Evolutionary conservation across 1,284 basidiomycete genomes (phyloP), one percentile per base, ranked within the genome.

Genomic region (Ustilago nuda): DNA sequence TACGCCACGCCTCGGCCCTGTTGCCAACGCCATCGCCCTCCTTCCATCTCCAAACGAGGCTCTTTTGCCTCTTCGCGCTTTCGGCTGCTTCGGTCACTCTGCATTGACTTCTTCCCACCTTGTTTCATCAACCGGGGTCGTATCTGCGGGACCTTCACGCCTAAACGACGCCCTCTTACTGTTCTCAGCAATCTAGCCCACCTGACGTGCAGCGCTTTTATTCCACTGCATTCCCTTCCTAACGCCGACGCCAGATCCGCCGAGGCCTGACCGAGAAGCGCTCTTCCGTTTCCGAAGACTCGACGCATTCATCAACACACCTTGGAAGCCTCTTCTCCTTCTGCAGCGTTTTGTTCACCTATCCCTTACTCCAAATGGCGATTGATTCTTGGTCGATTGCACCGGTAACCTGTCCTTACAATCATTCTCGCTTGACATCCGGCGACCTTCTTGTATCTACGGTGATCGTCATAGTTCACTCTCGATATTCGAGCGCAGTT

Each of bases 91-190:
- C 11, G 9, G 15, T 41, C n/a, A 15, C 37, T 11, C 8, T 32
- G 48, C 48, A 50, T 50, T 50, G 11, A 50, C 30, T 50, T 27
- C 8, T 50, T 50, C 48, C 58, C 35, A 39, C 61, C 53, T 43
- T 48, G 35, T 53, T 62, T 56, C 61, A 62, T 62, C 53, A 48
- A 35, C 32, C 43, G 36, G 51, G 56, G 55, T 54, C 43, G 60
- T 32, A 32, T 55, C 50, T 52, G 48, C 45, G 30, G 50, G n/a
- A 11, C 32, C 35, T 27, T 33, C 15, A 30, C 58, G 23, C 50
- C 27, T 45, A 58, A 15, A 12, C 12, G 27, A 36, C 19, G 36
- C 54, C 37, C 36, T 41, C n/a, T 35, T 27, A 12, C 57, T 9
- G 15, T 23, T 19, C n/a, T 33, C 46, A 33, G 5, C 17, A 15